Base-by-base conservation (phyloP, 305 asterid species). In the Andrographis paniculata region DNA sequence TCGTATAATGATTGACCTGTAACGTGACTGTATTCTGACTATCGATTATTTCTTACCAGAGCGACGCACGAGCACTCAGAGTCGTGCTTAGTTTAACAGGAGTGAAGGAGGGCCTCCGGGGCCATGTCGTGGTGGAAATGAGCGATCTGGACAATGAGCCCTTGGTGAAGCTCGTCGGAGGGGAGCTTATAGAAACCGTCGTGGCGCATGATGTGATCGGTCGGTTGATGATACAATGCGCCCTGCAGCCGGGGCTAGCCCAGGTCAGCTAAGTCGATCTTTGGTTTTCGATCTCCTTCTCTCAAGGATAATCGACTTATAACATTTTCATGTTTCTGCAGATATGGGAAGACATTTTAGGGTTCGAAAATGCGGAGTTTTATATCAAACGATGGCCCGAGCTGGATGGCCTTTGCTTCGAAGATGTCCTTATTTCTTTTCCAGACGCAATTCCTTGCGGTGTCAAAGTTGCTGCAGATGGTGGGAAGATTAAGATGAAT, bases 331-430 rank as follows among this genome's bases (percentile, higher is more conserved):
- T 24, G 30, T n/a, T 56, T 53, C 66, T 58, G 69, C 84, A 89
- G 98, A 89, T 89, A 70, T 89, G 98, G 98, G 98, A 89, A 68
- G 95, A 89, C 71, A 89, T 89, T 61, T 63, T 89, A 75, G 98
- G 98, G 61, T 89, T 89, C 38, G 98, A 89, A 73, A 89, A 89
- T 74, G 98, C 98, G 0, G 98, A 89, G 51, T 89, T 89, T 55
- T 89, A 89, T 69, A 85, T 89, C 54, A 80, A 89, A 63, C 77
- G 94, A 60, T 89, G 98, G 98, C 91, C 91, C 21, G 82, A 78
- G 64, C 56, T 85, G 66, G 91, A 82, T 61, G 94, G 93, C 60
- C 66, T 56, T 54, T 60, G 72, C 60, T 89, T 85, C 55, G 76
- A 74, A 69, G 93, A 89, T 48, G 86, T 82, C 41, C 75, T 89